phyloP scores from a whole-genome alignment of 2,329 filamentous ascomycete species.

The Simplicillium sp. region DNA sequence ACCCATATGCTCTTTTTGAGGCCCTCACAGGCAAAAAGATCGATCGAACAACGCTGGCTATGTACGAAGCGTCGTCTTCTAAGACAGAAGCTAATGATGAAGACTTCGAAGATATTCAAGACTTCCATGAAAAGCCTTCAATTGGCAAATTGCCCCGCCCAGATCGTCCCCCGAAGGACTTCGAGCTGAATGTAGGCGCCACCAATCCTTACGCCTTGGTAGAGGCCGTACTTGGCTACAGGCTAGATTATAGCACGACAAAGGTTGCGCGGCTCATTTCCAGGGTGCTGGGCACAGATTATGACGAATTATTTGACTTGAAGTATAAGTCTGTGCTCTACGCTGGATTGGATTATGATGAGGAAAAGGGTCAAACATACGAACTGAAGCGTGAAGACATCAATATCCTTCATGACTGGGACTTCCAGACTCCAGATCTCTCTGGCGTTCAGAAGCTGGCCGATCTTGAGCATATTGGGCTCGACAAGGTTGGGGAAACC shows the following conservation, averaged over 20 bases:
- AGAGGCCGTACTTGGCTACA: constrained; percentile 31
- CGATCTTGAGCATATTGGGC: constrained; percentile 29
- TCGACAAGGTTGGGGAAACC: constrained; percentile 24
- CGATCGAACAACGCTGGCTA: constrained; percentile 13
- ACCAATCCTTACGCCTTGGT: constrained; percentile 35
- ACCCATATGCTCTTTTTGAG: constrained; percentile 26
- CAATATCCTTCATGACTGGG: constrained; percentile 28
- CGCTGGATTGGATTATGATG: constrained; percentile 29
- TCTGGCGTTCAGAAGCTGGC: constrained; percentile 25
- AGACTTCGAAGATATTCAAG: neutral
- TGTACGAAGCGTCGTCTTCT: constrained; percentile 6
- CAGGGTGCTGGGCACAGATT: constrained; percentile 34
- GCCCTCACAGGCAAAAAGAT: constrained; percentile 25
- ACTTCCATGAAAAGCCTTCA: constrained; percentile 3
- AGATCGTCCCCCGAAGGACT: constrained; percentile 26
- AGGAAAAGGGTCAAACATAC: constrained; percentile 13
- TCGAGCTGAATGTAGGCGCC: constrained; percentile 22
- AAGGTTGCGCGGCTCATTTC: constrained; percentile 24
- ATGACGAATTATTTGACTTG: constrained; percentile 37
- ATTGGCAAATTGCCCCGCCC: constrained; percentile 17
- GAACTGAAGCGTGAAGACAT: constrained; percentile 29
- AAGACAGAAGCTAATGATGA: neutral
- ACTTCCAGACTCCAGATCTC: constrained; percentile 32
- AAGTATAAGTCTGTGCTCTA: constrained; percentile 31
- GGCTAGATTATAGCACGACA: constrained; percentile 25